A percentile compares a stretch with the other conserved stretches of the same genome.
Conservation (phyloP, 2,329 filamentous ascomycete genomes). For the Hypomyces rosellus region DNA sequence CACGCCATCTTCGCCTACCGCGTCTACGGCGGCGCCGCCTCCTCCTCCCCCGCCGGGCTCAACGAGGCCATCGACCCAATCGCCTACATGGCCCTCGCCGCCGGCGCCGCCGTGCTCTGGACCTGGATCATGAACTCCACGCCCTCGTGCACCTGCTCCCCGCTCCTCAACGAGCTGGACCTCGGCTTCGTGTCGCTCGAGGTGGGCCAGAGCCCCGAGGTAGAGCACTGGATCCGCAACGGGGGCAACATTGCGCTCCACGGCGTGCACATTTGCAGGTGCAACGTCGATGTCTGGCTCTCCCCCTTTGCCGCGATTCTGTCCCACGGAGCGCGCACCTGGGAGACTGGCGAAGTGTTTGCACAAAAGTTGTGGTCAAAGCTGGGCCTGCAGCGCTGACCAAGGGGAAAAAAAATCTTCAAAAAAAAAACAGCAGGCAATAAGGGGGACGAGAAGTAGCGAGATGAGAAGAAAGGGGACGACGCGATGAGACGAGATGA, state of each 20-base stretch:
- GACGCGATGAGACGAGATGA: too few species aligned
- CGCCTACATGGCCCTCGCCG: conserved; percentile 26
- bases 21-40: conserved; percentile 17
- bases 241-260: conserved; percentile 8
- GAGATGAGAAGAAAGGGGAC: too few species aligned
- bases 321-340: conserved; percentile 3
- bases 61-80: conserved; percentile 25
- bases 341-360: conserved; percentile 8
- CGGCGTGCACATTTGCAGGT: conserved; percentile 7
- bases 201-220: conserved; percentile 6
- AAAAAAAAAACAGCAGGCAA: too few species aligned
- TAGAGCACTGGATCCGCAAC: conserved; percentile 9
- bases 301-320: conserved; percentile 10
- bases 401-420: too few species aligned
- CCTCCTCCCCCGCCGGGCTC: neutral
- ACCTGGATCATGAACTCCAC: conserved; percentile 26
- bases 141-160: conserved; percentile 13
- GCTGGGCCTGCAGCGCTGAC: neutral
- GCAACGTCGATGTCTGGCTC: conserved; percentile 9
- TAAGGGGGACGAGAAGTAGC: too few species aligned
- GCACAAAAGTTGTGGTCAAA: conserved; percentile 10
- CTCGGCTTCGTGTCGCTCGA: conserved; percentile 7
- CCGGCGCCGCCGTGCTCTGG: conserved; percentile 29
- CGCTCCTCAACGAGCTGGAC: conserved; percentile 4
- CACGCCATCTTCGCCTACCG: conserved; percentile 29